Evolutionary conservation across 225 moss, liverwort and hornwort species (phyloP).

Genomic region (Bryoerythrophyllum caledonicum): DNA sequence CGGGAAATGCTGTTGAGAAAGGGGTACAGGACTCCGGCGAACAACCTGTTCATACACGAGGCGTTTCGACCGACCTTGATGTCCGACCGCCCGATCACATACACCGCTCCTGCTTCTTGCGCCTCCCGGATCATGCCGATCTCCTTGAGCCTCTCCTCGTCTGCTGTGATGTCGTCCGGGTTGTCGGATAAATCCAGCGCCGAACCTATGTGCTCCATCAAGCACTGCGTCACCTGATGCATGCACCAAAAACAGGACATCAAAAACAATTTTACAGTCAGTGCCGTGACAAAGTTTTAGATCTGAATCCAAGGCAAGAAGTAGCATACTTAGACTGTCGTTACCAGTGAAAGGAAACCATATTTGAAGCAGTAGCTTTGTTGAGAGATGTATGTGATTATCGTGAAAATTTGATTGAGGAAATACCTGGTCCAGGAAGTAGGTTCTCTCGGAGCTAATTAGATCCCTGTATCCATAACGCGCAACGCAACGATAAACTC

Average conservation of each 20-base stretch:
- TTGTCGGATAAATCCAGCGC: conserved; percentile 16
- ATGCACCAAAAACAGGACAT: background rate
- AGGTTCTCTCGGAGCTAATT: conserved; percentile 54
- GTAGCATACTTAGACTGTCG: background rate
- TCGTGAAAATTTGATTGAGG: background rate
- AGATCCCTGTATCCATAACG: conserved; percentile 79
- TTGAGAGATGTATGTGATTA: background rate
- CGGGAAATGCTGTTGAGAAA: conserved; percentile 72
- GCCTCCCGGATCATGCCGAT: conserved; percentile 49
- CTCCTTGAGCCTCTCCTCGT: conserved; percentile 38
- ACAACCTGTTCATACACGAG: conserved; percentile 35
- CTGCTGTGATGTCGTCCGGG: background rate
- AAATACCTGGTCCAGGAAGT: conserved; percentile 64
- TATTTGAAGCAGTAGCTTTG: background rate
- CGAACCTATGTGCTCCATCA: conserved; percentile 39
- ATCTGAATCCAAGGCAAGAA: background rate
- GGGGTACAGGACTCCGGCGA: conserved; percentile 59
- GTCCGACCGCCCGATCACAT: conserved; percentile 72
- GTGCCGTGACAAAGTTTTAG: background rate
- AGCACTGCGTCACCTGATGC: conserved; percentile 36
- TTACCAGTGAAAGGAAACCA: background rate
- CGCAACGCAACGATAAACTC: conserved; percentile 80
- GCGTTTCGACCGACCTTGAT: conserved; percentile 47
- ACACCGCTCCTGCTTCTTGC: conserved; percentile 58
- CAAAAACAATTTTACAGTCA: background rate